Percentiles rank a stretch among this genome's conserved stretches.
These are phyloP conservation scores for Ophiostoma australiae DNA, from an alignment of 2,329 filamentous ascomycete species.

Conservation along the genomic window DNA sequence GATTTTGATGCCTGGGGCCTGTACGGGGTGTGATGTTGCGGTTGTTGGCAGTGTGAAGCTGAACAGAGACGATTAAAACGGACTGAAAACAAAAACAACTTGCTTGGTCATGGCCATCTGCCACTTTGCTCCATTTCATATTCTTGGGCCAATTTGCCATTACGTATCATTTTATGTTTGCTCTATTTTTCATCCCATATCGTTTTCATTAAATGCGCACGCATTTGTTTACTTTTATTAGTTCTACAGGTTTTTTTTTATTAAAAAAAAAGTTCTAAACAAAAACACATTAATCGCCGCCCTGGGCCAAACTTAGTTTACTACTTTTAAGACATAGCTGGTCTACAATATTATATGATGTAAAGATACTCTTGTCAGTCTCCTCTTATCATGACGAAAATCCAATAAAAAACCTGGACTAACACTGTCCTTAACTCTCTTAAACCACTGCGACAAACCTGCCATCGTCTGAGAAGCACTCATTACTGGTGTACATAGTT, in stretches of 20 bases:
- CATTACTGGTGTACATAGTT: too few relatives aligned
- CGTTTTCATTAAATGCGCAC: not conserved
- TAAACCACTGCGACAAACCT: too few relatives aligned
- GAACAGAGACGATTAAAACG: not conserved
- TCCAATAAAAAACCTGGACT: too few relatives aligned
- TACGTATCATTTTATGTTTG: slow-evolving; percentile 12
- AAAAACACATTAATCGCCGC: too few relatives aligned
- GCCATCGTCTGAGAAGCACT: too few relatives aligned
- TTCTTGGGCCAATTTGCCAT: slow-evolving; percentile 8
- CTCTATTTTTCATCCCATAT: not conserved
- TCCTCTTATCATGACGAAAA: too few relatives aligned
- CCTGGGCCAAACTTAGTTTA: not conserved
- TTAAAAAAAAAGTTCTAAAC: too few relatives aligned
- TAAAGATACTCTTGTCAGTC: too few relatives aligned
- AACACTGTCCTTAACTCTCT: too few relatives aligned
- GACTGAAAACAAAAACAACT: not conserved
- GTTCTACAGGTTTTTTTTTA: too few relatives aligned
- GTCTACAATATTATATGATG: too few relatives aligned
- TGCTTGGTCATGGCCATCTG: not conserved
- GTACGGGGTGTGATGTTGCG: not conserved
- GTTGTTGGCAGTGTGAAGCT: not conserved
- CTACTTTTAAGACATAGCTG: not conserved
- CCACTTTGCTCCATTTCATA: not conserved
- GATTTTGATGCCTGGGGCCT: slow-evolving; percentile 2
- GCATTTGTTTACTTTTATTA: not conserved